phyloP scores from a whole-genome alignment of 2,329 filamentous ascomycete species.

The Cytospora chrysosperma region DNA sequence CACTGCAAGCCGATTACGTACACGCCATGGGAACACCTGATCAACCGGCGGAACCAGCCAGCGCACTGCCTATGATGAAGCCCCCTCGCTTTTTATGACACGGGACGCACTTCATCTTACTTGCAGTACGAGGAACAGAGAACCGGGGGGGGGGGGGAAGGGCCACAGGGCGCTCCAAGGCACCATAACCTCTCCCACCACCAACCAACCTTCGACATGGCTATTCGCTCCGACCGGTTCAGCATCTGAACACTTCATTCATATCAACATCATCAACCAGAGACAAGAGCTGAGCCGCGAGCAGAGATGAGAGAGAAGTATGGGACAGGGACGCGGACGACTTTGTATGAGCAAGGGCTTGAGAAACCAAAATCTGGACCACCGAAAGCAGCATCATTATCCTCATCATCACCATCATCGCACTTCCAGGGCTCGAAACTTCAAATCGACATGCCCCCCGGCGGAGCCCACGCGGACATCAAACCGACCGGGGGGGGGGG shows the following conservation, averaged over 20 bases:
- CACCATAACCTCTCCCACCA: not conserved
- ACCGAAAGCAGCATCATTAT: not conserved
- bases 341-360: not conserved
- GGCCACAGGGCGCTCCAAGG: not conserved
- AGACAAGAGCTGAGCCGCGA: not conserved
- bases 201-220: not conserved
- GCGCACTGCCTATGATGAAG: slow-evolving; percentile 24
- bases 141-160: too few relatives aligned
- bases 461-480: not conserved
- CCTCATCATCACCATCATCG: too few relatives aligned
- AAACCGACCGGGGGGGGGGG: not conserved
- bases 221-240: not conserved
- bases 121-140: not conserved
- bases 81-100: not conserved
- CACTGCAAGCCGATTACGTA: slow-evolving; percentile 39
- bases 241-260: not conserved
- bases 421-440: not conserved
- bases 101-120: not conserved
- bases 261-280: too few relatives aligned
- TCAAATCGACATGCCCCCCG: not conserved
- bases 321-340: not conserved
- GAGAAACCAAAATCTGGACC: not conserved
- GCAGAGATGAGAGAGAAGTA: not conserved
- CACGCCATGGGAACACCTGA: slow-evolving; percentile 38
- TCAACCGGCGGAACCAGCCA: slow-evolving; percentile 35